Evolutionary conservation across 1,284 basidiomycete species (phyloP), one percentile per base, ranked within the genome.

Genomic region (Mycocalia duriaeana): DNA sequence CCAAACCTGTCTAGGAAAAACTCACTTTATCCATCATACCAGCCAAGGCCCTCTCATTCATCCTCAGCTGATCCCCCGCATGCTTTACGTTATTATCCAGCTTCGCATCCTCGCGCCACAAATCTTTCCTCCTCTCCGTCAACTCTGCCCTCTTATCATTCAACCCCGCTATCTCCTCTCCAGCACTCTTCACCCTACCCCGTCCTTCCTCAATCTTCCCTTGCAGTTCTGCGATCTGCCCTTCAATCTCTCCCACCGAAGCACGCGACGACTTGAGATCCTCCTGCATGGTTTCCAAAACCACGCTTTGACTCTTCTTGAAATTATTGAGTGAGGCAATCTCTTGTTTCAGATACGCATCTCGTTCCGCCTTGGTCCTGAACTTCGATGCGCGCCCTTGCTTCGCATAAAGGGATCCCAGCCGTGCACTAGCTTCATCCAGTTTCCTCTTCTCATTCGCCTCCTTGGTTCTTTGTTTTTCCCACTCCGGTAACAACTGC

Each of bases 81-180:
- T 89, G 82, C 25, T 77, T 76, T 1, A 90, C 82, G 18, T 85
- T 75, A 50, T 86, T 87, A 49, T 87, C 81, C 24, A 96, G 69
- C 66, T 91, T 94, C 1, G 91, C 85, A 55, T 98, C 94, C 64
- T 97, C 92, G 57, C 94, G 81, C 95, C 96, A 98, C 22, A 94
- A 67, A 50, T 94, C 92, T 75, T 95, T 98, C 59, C 89, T 73
- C 68, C 80, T 78, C 67, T 97, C 94, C 38, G 71, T 77, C 57
- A 90, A 70, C 50, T 82, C 85, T 28, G 77, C 77, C 51, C 89
- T 79, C 56, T 89, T 72, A 49, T 88, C 85, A 65, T 84, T 91
- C 49, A 91, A 67, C 49, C 67, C 64, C 1, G 74, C 69, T 37
- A 89, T 73, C 51, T 86, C 77, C 42, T 88, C 85, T 22, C 76